A percentile compares a stretch with the other conserved stretches of the same genome.
These are phyloP conservation scores for Claviceps citrina DNA, from an alignment of 2,329 filamentous ascomycete species.

Conservation along the genomic window DNA sequence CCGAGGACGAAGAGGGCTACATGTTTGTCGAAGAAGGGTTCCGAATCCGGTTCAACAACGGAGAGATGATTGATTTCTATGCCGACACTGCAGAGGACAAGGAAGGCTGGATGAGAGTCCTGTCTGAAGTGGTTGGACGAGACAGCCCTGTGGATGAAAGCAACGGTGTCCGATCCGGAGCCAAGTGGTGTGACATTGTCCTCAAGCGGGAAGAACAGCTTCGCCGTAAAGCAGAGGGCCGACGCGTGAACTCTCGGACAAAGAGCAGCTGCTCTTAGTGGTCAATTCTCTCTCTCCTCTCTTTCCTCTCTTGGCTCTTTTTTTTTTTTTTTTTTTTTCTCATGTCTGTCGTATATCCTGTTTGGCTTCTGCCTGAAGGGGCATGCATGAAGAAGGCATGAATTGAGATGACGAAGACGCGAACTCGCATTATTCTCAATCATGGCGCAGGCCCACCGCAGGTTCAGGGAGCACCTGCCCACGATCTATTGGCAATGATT, in stretches of 20 bases:
- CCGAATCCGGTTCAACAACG: slow-evolving; percentile 95
- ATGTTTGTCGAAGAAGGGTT: slow-evolving; percentile 99
- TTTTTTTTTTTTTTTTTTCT: neutral
- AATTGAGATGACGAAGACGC: slow-evolving; percentile 2
- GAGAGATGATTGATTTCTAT: slow-evolving; percentile 97
- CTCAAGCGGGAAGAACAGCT: slow-evolving; percentile 47
- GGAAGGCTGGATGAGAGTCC: slow-evolving; percentile 84
- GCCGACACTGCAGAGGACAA: slow-evolving; percentile 79
- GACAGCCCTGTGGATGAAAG: slow-evolving; percentile 31
- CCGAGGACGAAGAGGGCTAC: slow-evolving; percentile 96
- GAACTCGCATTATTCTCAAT: neutral
- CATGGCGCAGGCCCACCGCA: slow-evolving; percentile 1
- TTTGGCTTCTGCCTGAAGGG: neutral
- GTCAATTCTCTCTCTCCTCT: neutral
- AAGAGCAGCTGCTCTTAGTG: slow-evolving; percentile 37
- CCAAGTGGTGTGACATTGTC: slow-evolving; percentile 54
- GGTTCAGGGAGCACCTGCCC: slow-evolving; percentile 1
- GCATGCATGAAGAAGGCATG: neutral
- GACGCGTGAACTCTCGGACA: slow-evolving; percentile 38
- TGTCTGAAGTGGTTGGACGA: slow-evolving; percentile 54
- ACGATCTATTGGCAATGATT: too few species aligned
- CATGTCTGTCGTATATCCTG: neutral
- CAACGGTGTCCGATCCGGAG: slow-evolving; percentile 27
- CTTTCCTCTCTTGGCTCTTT: neutral
- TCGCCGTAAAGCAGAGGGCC: slow-evolving; percentile 37